These are phyloP conservation scores for Podospora pseudoanserina DNA, from an alignment of 495 filamentous ascomycete genomes.

Conservation along the genomic window DNA sequence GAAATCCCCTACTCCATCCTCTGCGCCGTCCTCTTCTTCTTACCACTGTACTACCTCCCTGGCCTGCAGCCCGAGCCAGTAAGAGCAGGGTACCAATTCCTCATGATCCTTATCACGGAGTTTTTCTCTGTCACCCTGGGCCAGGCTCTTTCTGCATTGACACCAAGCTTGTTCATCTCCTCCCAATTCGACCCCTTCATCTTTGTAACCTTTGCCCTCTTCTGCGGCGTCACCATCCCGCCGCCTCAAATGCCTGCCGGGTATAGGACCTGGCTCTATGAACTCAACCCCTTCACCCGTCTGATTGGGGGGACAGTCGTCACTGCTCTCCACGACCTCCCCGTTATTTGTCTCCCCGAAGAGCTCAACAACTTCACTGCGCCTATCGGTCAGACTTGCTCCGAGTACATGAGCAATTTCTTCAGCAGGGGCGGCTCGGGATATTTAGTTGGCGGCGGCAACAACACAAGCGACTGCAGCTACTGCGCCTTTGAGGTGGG, in stretches of 20 bases:
- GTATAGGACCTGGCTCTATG: slow-evolving; percentile 77
- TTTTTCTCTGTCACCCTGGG: slow-evolving; percentile 71
- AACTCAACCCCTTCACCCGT: slow-evolving; percentile 80
- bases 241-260: slow-evolving; percentile 69
- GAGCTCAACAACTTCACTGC: slow-evolving; percentile 63
- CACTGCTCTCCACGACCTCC: slow-evolving; percentile 65
- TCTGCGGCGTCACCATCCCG: slow-evolving; percentile 81
- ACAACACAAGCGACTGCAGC: slow-evolving; percentile 59
- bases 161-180: slow-evolving; percentile 67
- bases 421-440: slow-evolving; percentile 62
- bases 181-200: slow-evolving; percentile 73
- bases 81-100: slow-evolving; percentile 75
- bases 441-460: slow-evolving; percentile 56
- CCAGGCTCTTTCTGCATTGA: slow-evolving; percentile 64
- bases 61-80: slow-evolving; percentile 52
- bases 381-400: slow-evolving; percentile 59
- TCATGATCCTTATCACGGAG: slow-evolving; percentile 75
- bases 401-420: slow-evolving; percentile 67
- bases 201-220: slow-evolving; percentile 74
- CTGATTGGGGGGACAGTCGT: slow-evolving; percentile 75
- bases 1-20: slow-evolving; percentile 74
- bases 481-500: slow-evolving; percentile 77
- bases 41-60: slow-evolving; percentile 72
- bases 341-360: slow-evolving; percentile 51
- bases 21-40: slow-evolving; percentile 69